Evolutionary conservation across 257 asterid genomes (phyloP), one percentile per base, ranked within the genome.

Genomic region (Eucommia ulmoides): DNA sequence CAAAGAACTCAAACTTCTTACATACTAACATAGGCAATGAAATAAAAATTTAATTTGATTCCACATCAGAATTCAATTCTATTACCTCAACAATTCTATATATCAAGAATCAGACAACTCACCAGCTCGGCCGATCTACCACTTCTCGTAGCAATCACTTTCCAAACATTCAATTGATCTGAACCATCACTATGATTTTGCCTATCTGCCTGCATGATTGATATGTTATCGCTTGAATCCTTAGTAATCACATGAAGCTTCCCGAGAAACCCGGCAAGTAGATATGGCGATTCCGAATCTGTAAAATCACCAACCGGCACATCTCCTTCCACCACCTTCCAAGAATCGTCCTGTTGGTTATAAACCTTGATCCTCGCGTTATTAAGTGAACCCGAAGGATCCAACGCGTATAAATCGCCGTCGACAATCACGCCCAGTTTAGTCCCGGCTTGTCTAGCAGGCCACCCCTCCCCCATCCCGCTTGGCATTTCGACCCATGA

Each of bases 401-500:
- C 93, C 74, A 84, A 55, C 0, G 95, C 94, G 41, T 79, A 88
- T 24, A 88, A 68, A 19, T 79, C 95, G 21, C 74, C 97, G 24
- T 88, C 95, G 25, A 88, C 92, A 41, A 76, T 72, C 53, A 75
- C 95, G 19, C 97, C 80, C 64, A 84, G 24, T 59, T 88, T 88
- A 0, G 93, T 79, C 45, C 97, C 97, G 2, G 95, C 93, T 66
- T 84, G 95, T 68, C 80, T 65, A 8, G 97, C 92, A n/a, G 93
- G 95, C 97, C 97, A 88, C 14, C 97, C 95, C 55, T 82, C 97
- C 3, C 95, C 97, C 97, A 88, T 84, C 54, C 97, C 95, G 19
- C 55, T 58, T 7, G 95, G 93, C 95, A 88, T 88, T 57, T 84
- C 95, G 7, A 60, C 75, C 95, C 97, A 88, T 7, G 84, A 62